These are phyloP conservation scores for Jamesozyma gamospora DNA, from an alignment of 805 yeast genomes.

Conservation along the genomic window DNA sequence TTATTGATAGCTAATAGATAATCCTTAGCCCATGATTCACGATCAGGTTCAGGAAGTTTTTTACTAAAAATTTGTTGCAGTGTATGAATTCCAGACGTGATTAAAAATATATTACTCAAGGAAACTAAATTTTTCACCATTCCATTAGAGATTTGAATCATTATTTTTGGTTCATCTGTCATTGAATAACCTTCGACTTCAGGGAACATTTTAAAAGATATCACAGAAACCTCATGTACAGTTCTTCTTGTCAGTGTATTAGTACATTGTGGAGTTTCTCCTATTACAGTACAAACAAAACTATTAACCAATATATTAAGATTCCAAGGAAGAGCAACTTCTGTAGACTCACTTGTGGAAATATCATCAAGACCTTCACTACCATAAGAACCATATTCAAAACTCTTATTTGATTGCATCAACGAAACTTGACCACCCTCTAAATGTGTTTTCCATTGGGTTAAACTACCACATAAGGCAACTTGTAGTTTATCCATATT, in stretches of 20 bases:
- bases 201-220: conserved; percentile 20
- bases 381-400: conserved; percentile 8
- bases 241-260: conserved; percentile 22
- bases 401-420: conserved; percentile 11
- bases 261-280: conserved; percentile 27
- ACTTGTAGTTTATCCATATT: conserved; percentile 19
- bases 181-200: conserved; percentile 14
- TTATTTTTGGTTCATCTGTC: conserved; percentile 16
- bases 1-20: conserved; percentile 17
- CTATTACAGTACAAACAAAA: conserved; percentile 22
- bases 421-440: conserved; percentile 11
- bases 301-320: conserved; percentile 15
- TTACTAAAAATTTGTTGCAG: conserved; percentile 33
- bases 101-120: conserved; percentile 36
- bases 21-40: conserved; percentile 22
- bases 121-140: conserved; percentile 30
- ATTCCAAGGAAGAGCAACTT: conserved; percentile 25
- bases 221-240: conserved; percentile 25
- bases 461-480: conserved; percentile 18
- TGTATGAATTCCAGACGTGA: conserved; percentile 37
- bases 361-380: conserved; percentile 14
- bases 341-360: conserved; percentile 27
- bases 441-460: conserved; percentile 20
- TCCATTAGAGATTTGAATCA: conserved; percentile 19
- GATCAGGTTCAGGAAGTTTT: conserved; percentile 18